These are phyloP conservation scores for Deuterostichococcus epilithicus DNA, from an alignment of 139 green algal genomes.

Conservation along the genomic window DNA sequence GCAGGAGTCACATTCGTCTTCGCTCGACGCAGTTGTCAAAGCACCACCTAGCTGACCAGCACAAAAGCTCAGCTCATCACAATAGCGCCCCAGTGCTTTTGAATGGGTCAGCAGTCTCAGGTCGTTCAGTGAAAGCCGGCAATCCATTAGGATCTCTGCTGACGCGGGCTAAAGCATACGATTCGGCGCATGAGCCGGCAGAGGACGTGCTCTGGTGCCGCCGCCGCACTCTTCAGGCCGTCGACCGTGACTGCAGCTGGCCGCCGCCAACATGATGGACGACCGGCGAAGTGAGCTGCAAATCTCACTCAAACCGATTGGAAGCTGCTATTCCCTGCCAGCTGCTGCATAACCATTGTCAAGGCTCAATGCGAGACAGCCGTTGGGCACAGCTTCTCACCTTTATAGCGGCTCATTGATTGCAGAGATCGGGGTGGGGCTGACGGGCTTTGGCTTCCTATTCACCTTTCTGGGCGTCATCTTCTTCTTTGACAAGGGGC, in stretches of 20 bases:
- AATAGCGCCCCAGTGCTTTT: no score
- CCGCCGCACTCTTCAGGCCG: no score
- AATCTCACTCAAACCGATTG: no score
- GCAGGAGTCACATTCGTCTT: no score
- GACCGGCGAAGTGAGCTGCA: constrained; percentile 45
- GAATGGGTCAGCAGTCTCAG: no score
- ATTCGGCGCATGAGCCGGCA: not conserved
- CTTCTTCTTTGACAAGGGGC: constrained; percentile 93
- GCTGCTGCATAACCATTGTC: not conserved
- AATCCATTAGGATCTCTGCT: no score
- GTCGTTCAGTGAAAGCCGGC: no score
- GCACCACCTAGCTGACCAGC: no score
- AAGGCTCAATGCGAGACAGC: not conserved
- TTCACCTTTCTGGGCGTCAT: constrained; percentile 93
- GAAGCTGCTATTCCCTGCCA: not conserved
- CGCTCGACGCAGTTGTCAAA: no score
- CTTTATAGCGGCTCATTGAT: not conserved
- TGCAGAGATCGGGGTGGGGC: constrained; percentile 95
- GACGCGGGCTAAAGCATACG: not conserved
- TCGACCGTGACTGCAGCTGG: not conserved
- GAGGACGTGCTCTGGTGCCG: no score
- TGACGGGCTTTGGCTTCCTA: constrained; percentile 89
- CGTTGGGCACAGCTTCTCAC: not conserved
- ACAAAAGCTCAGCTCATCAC: no score
- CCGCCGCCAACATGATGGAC: constrained; percentile 37